Conservation (phyloP, 768 basidiomycete genomes). For the Cyathus striatus region DNA sequence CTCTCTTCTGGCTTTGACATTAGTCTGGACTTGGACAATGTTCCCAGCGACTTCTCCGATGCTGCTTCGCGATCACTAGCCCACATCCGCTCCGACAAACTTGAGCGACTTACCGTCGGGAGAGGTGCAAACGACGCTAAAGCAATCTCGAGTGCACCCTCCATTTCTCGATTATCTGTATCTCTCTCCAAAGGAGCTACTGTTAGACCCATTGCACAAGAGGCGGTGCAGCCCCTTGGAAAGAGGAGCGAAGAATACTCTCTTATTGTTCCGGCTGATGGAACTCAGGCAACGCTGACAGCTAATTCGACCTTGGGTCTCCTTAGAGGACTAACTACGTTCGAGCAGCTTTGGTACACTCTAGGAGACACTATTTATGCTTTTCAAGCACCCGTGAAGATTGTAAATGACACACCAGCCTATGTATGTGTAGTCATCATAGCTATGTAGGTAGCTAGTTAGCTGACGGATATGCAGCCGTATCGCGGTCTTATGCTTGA, state of each 20-base stretch:
- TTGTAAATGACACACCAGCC: conserved; percentile 52
- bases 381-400: conserved; percentile 49
- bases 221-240: conserved; percentile 45
- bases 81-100: conserved; percentile 47
- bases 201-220: conserved; percentile 45
- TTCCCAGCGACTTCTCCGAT: conserved; percentile 50
- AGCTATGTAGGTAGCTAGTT: background rate
- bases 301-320: conserved; percentile 68
- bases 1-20: conserved; percentile 32
- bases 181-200: conserved; percentile 26
- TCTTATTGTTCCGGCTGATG: conserved; percentile 51
- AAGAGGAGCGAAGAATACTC: conserved; percentile 59
- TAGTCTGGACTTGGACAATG: conserved; percentile 35
- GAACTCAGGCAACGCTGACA: conserved; percentile 44
- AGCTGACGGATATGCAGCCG: conserved; percentile 31
- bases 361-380: conserved; percentile 47
- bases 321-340: conserved; percentile 71
- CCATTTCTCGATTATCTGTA: conserved; percentile 40
- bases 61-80: conserved; percentile 45
- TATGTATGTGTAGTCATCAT: conserved; percentile 42
- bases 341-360: conserved; percentile 66
- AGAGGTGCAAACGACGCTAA: conserved; percentile 49
- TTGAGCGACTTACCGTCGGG: conserved; percentile 53
- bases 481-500: conserved; percentile 80
- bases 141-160: conserved; percentile 32